phyloP scores from a whole-genome alignment of 305 asterid genomes.

The Coffea humblotiana region DNA sequence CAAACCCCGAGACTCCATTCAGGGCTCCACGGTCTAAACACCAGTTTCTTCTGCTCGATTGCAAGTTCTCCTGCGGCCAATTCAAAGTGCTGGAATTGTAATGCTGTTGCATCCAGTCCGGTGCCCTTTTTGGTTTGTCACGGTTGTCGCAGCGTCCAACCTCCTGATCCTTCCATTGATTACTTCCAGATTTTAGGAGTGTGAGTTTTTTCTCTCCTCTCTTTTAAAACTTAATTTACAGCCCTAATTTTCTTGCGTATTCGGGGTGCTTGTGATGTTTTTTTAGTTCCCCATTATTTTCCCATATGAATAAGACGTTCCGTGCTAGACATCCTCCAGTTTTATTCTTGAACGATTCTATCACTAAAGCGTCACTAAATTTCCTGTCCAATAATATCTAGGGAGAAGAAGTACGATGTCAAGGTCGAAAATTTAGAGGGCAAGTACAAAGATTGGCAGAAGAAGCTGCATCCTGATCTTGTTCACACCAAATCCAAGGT shows the following conservation, averaged over 20 bases:
- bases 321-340: neutral
- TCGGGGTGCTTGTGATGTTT: too few species aligned
- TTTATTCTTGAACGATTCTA: neutral
- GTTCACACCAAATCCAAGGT: constrained; percentile 95
- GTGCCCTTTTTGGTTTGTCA: constrained; percentile 70
- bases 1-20: constrained; percentile 21
- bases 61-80: constrained; percentile 26
- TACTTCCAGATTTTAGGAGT: constrained; percentile 78
- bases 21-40: constrained; percentile 1
- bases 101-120: constrained; percentile 34
- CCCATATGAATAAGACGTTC: neutral
- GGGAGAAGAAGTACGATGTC: constrained; percentile 61
- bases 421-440: constrained; percentile 64
- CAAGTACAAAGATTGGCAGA: constrained; percentile 92
- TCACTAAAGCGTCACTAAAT: neutral
- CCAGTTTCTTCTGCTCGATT: constrained; percentile 41
- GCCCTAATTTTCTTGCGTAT: too few species aligned
- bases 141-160: constrained; percentile 75
- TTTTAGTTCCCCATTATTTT: neutral
- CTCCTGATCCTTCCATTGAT: constrained; percentile 59
- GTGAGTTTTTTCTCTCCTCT: constrained; percentile 45
- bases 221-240: neutral
- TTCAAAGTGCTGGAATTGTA: constrained; percentile 83
- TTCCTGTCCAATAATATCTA: constrained; percentile 10
- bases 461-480: constrained; percentile 95